Percentiles rank a stretch among this genome's conserved stretches.
Evolutionary conservation across 306 rosid species (phyloP).

Genomic region (Dicorynia guianensis): DNA sequence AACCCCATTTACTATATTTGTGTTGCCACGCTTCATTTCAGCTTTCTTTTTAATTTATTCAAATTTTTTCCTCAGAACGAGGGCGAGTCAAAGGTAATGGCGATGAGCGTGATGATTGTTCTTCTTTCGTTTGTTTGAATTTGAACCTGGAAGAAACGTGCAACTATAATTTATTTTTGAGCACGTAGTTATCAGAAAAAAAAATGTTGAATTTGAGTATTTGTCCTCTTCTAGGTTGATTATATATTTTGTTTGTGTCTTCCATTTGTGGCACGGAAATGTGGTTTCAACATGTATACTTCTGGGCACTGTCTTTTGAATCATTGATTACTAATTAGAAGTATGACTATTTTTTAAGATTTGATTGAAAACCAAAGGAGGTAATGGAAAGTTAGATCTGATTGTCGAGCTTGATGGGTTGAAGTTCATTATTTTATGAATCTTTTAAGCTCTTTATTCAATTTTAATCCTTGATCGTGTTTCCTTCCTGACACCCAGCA

Average conservation of each 20-base stretch:
- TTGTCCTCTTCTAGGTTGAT: background rate
- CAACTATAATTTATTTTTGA: conserved; percentile 19
- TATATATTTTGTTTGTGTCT: no score
- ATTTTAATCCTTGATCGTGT: background rate
- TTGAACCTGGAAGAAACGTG: conserved; percentile 5
- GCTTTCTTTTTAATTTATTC: conserved; percentile 23
- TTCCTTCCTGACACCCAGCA: background rate
- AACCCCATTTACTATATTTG: conserved; percentile 13
- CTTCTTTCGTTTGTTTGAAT: background rate
- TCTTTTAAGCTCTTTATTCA: conserved; percentile 7
- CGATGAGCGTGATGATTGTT: background rate
- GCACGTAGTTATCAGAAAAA: background rate
- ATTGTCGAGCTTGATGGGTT: background rate
- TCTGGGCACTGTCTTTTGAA: background rate
- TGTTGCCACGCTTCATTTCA: conserved; percentile 14
- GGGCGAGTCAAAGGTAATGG: conserved; percentile 63
- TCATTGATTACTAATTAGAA: background rate
- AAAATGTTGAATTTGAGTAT: background rate
- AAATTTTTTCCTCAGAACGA: conserved; percentile 27
- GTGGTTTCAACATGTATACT: background rate
- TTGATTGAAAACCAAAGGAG: conserved; percentile 28
- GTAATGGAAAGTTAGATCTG: conserved; percentile 30
- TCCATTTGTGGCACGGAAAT: conserved; percentile 28
- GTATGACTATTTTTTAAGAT: conserved; percentile 18
- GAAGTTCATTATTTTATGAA: conserved; percentile 9